Evolutionary conservation across 257 asterid genomes (phyloP), one percentile per base, ranked within the genome.

Genomic region (Eucommia ulmoides): DNA sequence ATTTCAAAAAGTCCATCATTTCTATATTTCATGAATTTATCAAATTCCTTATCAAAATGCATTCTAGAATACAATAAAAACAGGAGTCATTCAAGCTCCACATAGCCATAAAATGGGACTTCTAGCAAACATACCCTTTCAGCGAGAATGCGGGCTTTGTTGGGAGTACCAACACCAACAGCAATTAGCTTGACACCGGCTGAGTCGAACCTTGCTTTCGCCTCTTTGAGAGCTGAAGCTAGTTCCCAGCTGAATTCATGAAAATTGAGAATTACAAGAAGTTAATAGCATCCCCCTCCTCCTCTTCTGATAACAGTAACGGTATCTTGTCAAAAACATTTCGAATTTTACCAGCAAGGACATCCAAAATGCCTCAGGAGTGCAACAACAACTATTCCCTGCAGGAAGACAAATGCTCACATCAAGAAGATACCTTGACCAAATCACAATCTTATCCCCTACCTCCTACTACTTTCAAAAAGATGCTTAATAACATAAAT

Each of bases 291-390:
- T 10, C 11, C 44, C 11, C 44, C 11, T 10, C 11, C 11, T 35
- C 44, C 44, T 35, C 44, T 35, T 35, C n/a, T 35, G 11, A 10
- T 9, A 1, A 10, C 9, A 4, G 44, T 10, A 35, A 4, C 2
- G 2, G 11, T 35, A 0, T 35, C 44, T 35, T 9, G 16, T 35
- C 44, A 35, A 17, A 51, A 7, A 12, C 20, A 12, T 19, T 49
- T 17, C 51, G 33, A 50, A 38, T 29, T 29, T 62, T 25, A 88
- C 95, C 94, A 65, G 76, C 95, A 88, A 68, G 79, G 68, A 55
- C 97, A 88, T 57, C 97, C 93, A 63, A 88, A 88, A 73, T 88
- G 97, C 58, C 97, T 79, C 77, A 88, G 47, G 48, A 88, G 89
- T 33, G 97, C 95, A 58, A 84, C 84, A 51, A 88, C 97, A 23